These are phyloP conservation scores for Leccinum pallidistipes DNA, from an alignment of 1,284 basidiomycete species.

Conservation along the genomic window DNA sequence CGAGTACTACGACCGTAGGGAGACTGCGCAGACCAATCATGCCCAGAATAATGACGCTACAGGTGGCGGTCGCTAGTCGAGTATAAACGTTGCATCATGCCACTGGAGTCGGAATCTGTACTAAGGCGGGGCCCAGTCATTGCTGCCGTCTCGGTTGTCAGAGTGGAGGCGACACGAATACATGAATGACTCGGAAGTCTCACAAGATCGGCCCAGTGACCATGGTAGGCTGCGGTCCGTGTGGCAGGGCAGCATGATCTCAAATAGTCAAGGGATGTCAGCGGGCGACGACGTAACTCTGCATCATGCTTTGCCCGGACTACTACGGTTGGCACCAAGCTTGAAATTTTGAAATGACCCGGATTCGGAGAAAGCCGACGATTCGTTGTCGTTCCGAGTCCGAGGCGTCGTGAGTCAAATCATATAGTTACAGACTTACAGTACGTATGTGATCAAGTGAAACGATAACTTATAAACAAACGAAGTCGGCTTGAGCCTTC, in stretches of 20 bases:
- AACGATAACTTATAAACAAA: too few species aligned
- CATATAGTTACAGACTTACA: too few species aligned
- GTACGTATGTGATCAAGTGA: too few species aligned
- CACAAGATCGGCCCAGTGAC: background rate
- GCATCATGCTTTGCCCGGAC: background rate
- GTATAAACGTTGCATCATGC: background rate
- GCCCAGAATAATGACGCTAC: too few species aligned
- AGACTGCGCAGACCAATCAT: too few species aligned
- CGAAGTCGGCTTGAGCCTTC: too few species aligned
- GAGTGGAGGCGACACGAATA: background rate
- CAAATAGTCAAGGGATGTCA: background rate
- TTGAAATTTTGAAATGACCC: background rate
- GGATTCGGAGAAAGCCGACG: too few species aligned
- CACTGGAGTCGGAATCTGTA: background rate
- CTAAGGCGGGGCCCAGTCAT: background rate
- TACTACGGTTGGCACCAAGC: background rate
- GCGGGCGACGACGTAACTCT: background rate
- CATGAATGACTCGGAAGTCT: background rate
- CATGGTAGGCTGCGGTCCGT: background rate
- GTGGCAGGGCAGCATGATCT: background rate
- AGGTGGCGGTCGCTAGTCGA: too few species aligned
- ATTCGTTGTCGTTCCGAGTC: too few species aligned
- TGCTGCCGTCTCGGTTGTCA: background rate
- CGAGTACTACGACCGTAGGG: conserved; percentile 9
- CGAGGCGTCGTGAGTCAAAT: too few species aligned